phyloP scores from a whole-genome alignment of 108 stramenopile species.

The Cyclotella cryptica region DNA sequence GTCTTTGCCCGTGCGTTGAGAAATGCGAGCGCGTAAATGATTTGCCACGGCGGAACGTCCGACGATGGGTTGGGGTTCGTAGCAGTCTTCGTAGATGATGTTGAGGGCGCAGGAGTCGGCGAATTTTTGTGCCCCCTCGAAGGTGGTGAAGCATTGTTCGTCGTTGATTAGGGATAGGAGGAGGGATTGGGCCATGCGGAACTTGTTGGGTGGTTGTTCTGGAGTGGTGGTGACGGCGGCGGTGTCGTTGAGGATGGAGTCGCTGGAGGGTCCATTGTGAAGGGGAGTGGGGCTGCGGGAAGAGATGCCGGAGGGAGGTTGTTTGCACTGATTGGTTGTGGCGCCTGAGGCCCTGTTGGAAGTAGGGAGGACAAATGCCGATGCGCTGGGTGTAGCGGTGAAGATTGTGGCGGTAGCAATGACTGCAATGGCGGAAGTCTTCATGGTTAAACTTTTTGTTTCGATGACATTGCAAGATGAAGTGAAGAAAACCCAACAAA shows the following conservation, averaged over 20 bases:
- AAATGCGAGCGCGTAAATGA: constrained; percentile 21
- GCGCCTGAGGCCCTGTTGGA: too few species aligned
- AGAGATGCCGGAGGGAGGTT: too few species aligned
- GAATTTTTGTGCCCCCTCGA: constrained; percentile 63
- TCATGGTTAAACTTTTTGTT: too few species aligned
- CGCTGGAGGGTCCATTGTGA: neutral
- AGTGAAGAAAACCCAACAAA: too few species aligned
- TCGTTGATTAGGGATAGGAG: constrained; percentile 51
- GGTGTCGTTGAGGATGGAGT: neutral
- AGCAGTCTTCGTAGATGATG: constrained; percentile 76
- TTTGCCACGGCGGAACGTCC: constrained; percentile 51
- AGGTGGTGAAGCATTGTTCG: constrained; percentile 62
- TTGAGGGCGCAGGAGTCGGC: constrained; percentile 70
- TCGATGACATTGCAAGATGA: too few species aligned
- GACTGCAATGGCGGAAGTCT: too few species aligned
- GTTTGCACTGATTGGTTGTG: too few species aligned
- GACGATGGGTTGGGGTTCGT: constrained; percentile 70
- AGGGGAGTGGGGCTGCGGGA: neutral
- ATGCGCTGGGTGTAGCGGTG: too few species aligned
- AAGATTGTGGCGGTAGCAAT: too few species aligned
- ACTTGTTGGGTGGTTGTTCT: constrained; percentile 8
- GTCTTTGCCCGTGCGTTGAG: constrained; percentile 38
- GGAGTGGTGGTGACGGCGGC: neutral
- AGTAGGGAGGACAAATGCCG: too few species aligned
- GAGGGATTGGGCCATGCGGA: constrained; percentile 40